Evolutionary conservation across 345 rosid species (phyloP).

Genomic region (Brassica rapa): DNA sequence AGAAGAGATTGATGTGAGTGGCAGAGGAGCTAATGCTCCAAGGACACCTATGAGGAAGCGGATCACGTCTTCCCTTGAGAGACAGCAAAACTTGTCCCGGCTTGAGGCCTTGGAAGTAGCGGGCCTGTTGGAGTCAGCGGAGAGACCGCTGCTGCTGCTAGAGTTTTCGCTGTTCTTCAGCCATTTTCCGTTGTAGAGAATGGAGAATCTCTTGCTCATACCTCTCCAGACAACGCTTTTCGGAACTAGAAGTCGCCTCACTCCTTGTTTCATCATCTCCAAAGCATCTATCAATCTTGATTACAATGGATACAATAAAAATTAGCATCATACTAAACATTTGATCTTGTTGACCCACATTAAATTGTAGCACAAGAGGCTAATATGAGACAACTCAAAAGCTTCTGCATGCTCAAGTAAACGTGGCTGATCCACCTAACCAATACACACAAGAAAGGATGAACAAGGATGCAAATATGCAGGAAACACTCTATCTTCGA

Average conservation of each 20-base stretch:
- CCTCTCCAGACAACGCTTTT: slow-evolving; percentile 86
- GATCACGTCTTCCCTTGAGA: slow-evolving; percentile 88
- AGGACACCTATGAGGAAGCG: slow-evolving; percentile 95
- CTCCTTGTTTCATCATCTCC: slow-evolving; percentile 99
- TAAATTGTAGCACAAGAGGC: neutral
- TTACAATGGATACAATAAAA: slow-evolving; percentile 26
- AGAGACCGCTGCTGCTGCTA: slow-evolving; percentile 58
- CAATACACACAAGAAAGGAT: neutral
- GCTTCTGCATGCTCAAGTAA: neutral
- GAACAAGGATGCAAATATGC: slow-evolving; percentile 1
- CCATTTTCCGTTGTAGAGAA: slow-evolving; percentile 85
- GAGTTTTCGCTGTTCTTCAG: slow-evolving; percentile 68
- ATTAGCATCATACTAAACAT: slow-evolving; percentile 7
- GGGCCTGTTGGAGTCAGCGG: slow-evolving; percentile 53
- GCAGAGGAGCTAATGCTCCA: slow-evolving; percentile 94
- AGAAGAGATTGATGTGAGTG: slow-evolving; percentile 75
- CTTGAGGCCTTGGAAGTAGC: slow-evolving; percentile 58
- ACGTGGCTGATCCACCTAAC: neutral
- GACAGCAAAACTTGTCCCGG: slow-evolving; percentile 86
- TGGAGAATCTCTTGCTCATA: slow-evolving; percentile 93
- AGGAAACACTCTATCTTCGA: slow-evolving; percentile 2
- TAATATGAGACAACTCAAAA: neutral
- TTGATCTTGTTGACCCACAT: neutral
- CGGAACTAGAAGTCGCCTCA: slow-evolving; percentile 79
- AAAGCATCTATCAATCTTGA: slow-evolving; percentile 86